Evolutionary conservation across 192 early-diverging fungal species (phyloP).

Genomic region (Entomortierella chlamydospora): DNA sequence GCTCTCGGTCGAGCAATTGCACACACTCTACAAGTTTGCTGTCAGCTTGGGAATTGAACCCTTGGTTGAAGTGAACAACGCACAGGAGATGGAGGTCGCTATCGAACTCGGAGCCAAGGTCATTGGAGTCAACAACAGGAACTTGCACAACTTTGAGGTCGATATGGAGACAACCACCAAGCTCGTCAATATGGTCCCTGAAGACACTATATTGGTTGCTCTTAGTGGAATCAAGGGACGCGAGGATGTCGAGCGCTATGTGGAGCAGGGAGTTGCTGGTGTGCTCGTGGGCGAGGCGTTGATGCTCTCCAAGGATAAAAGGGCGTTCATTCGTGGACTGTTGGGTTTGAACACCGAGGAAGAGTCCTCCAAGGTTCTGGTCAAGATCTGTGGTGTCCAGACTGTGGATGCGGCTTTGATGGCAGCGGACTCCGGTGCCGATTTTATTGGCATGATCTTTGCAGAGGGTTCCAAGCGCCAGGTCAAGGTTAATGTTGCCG

Average conservation of each 20-base stretch:
- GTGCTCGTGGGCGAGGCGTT: slow-evolving; percentile 96
- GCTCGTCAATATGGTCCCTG: slow-evolving; percentile 83
- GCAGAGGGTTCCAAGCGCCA: slow-evolving; percentile 82
- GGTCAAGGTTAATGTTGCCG: slow-evolving; percentile 73
- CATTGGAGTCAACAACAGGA: slow-evolving; percentile 98
- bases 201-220: slow-evolving; percentile 81
- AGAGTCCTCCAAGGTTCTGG: slow-evolving; percentile 56
- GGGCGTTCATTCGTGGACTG: slow-evolving; percentile 79
- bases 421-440: slow-evolving; percentile 82
- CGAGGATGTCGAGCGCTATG: slow-evolving; percentile 85
- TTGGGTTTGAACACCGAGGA: slow-evolving; percentile 55
- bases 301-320: slow-evolving; percentile 86
- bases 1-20: slow-evolving; percentile 76
- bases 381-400: slow-evolving; percentile 95
- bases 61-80: slow-evolving; percentile 97
- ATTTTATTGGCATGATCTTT: slow-evolving; percentile 96
- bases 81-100: slow-evolving; percentile 90
- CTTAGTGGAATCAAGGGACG: slow-evolving; percentile 91
- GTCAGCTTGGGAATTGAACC: slow-evolving; percentile 94
- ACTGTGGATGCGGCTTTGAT: slow-evolving; percentile 83
- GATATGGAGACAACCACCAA: slow-evolving; percentile 88
- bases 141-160: slow-evolving; percentile 95
- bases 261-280: slow-evolving; percentile 79
- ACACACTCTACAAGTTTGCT: slow-evolving; percentile 78
- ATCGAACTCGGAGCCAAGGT: slow-evolving; percentile 84